These are phyloP conservation scores for Grifola frondosa DNA, from an alignment of 1,284 basidiomycete genomes.

Conservation along the genomic window DNA sequence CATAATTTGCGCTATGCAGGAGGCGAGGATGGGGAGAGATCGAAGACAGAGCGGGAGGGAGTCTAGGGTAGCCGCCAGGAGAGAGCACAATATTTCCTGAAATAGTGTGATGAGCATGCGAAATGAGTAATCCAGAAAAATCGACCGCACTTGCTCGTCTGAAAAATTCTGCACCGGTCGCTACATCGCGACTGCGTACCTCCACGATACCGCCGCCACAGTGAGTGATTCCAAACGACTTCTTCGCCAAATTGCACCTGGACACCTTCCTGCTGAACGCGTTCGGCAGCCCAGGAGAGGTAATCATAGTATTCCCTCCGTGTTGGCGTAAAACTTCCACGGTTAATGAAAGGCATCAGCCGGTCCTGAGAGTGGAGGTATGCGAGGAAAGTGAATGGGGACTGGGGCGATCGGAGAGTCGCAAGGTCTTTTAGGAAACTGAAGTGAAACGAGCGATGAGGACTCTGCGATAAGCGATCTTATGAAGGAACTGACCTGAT, in stretches of 20 bases:
- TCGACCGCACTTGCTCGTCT: conserved; percentile 40
- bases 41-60: conserved; percentile 40
- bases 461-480: conserved; percentile 1
- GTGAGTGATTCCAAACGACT: conserved; percentile 42
- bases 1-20: conserved; percentile 47
- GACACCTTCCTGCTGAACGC: conserved; percentile 44
- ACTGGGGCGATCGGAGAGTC: conserved; percentile 54
- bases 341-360: conserved; percentile 45
- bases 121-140: conserved; percentile 8
- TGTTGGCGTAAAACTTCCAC: conserved; percentile 36
- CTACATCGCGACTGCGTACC: conserved; percentile 37
- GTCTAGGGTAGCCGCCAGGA: conserved; percentile 47
- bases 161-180: conserved; percentile 35
- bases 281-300: conserved; percentile 51
- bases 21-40: conserved; percentile 38
- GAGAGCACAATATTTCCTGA: conserved; percentile 50
- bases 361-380: conserved; percentile 55
- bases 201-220: conserved; percentile 36
- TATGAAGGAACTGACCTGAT: conserved; percentile 42
- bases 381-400: conserved; percentile 55
- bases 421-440: conserved; percentile 63
- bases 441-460: conserved; percentile 11
- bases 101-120: conserved; percentile 9
- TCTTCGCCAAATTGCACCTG: conserved; percentile 49
- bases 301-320: conserved; percentile 56